phyloP scores from a whole-genome alignment of 1,284 basidiomycete species.

The Ustilago xerochloae region DNA sequence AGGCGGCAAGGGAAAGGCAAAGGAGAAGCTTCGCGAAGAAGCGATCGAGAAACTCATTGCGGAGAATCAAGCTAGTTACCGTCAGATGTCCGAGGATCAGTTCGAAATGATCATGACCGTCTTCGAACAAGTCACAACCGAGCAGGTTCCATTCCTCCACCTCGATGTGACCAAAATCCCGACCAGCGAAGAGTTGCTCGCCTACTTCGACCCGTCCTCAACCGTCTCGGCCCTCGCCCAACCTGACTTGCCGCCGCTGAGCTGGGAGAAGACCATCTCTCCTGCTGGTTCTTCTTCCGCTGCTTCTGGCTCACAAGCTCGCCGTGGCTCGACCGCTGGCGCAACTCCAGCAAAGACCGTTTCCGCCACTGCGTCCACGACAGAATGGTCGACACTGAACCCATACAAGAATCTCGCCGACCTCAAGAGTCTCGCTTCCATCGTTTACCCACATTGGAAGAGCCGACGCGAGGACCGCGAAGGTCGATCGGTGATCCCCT shows the following conservation, averaged over 20 bases:
- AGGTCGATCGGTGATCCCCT: conserved; percentile 56
- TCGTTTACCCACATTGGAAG: conserved; percentile 66
- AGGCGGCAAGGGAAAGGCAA: conserved; percentile 62
- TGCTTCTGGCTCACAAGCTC: conserved; percentile 20
- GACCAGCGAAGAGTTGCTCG: conserved; percentile 50
- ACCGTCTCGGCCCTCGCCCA: conserved; percentile 47
- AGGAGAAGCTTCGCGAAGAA: conserved; percentile 70
- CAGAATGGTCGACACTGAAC: conserved; percentile 57
- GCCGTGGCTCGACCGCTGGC: conserved; percentile 19
- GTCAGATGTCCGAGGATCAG: conserved; percentile 78
- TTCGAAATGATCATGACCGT: conserved; percentile 96
- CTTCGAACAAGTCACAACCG: conserved; percentile 90
- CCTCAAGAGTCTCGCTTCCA: conserved; percentile 55
- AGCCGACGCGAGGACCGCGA: conserved; percentile 61
- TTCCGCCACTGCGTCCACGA: conserved; percentile 1
- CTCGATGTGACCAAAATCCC: conserved; percentile 70
- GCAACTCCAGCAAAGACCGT: background rate
- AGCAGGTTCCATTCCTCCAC: conserved; percentile 88
- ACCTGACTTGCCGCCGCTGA: conserved; percentile 57
- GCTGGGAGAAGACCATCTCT: conserved; percentile 44
- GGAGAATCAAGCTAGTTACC: conserved; percentile 72
- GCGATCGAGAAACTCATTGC: conserved; percentile 70
- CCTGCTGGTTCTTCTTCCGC: conserved; percentile 5
- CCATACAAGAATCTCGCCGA: conserved; percentile 62
- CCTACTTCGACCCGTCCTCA: conserved; percentile 59